phyloP scores from a whole-genome alignment of 192 early-diverging fungal genomes.

The Phycomyces nitens region DNA sequence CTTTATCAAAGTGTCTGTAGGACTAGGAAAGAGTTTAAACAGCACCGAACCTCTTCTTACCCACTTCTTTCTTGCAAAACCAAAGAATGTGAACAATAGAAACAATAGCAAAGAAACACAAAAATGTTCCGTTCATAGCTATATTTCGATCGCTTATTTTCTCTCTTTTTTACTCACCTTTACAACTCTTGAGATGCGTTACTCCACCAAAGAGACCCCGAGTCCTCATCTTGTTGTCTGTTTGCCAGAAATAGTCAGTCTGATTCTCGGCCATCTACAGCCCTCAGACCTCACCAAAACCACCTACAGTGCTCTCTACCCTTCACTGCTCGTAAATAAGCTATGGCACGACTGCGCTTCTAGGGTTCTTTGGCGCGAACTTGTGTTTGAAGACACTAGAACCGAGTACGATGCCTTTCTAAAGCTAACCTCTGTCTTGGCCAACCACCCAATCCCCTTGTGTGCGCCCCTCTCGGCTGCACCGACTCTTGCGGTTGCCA shows the following conservation, averaged over 20 bases:
- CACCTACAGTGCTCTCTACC: slow-evolving; percentile 15
- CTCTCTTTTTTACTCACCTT: too few relatives aligned
- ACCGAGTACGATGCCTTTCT: slow-evolving; percentile 20
- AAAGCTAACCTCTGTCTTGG: slow-evolving; percentile 4
- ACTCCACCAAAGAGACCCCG: too few relatives aligned
- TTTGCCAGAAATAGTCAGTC: slow-evolving; percentile 44
- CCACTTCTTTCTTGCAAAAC: too few relatives aligned
- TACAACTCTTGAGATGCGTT: too few relatives aligned
- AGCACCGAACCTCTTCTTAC: too few relatives aligned
- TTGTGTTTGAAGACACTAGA: slow-evolving; percentile 30
- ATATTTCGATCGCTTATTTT: too few relatives aligned
- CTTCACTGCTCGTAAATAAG: slow-evolving; percentile 27
- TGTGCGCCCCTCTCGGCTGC: not conserved
- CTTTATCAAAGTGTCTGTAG: too few relatives aligned
- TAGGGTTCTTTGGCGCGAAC: slow-evolving; percentile 26
- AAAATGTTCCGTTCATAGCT: too few relatives aligned
- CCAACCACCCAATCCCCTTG: slow-evolving; percentile 13
- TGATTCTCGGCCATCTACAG: slow-evolving; percentile 43
- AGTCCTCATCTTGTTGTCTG: slow-evolving; percentile 18
- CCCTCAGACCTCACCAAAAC: slow-evolving; percentile 6
- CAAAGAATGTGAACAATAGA: too few relatives aligned
- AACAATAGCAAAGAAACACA: too few relatives aligned
- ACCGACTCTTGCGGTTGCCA: too few relatives aligned
- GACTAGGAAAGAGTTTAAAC: too few relatives aligned
- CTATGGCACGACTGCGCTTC: slow-evolving; percentile 35